A percentile compares a stretch with the other conserved stretches of the same genome.
Conservation (phyloP, 495 filamentous ascomycete species). For the Barbatosphaeria neglecta region DNA sequence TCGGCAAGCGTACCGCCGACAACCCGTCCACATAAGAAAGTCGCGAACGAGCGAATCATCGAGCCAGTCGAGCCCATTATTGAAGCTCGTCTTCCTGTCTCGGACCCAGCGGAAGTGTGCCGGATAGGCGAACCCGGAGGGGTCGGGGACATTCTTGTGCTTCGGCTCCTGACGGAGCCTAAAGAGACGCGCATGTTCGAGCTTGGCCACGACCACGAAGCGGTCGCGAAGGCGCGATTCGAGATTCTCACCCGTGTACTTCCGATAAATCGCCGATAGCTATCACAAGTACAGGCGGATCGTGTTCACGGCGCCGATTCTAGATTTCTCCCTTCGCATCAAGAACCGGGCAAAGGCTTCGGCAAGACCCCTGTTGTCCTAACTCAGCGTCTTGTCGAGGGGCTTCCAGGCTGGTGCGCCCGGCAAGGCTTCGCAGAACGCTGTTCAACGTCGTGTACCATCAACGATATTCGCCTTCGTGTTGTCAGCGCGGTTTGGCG, state of each 20-base stretch:
- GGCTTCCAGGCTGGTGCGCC: constrained; percentile 4
- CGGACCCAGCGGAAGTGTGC: constrained; percentile 6
- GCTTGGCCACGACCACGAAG: no score
- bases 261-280: neutral
- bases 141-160: no score
- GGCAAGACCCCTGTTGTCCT: neutral
- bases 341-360: neutral
- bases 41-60: constrained; percentile 4
- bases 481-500: constrained; percentile 3
- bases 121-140: constrained; percentile 2
- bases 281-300: constrained; percentile 3
- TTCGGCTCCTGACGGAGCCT: no score
- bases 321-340: constrained; percentile 3
- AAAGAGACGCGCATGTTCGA: no score
- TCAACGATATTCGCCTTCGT: constrained; percentile 4
- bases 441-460: constrained; percentile 2
- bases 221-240: no score
- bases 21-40: constrained; percentile 6
- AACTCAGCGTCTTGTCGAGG: neutral
- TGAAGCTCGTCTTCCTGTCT: constrained; percentile 2
- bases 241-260: no score
- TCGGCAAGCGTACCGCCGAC: no score
- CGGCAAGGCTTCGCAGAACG: constrained; percentile 3
- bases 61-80: constrained; percentile 7
- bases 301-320: constrained; percentile 2